Evolutionary conservation across 305 asterid species (phyloP), one percentile per base, ranked within the genome.

Genomic region (Salvia sclarea): DNA sequence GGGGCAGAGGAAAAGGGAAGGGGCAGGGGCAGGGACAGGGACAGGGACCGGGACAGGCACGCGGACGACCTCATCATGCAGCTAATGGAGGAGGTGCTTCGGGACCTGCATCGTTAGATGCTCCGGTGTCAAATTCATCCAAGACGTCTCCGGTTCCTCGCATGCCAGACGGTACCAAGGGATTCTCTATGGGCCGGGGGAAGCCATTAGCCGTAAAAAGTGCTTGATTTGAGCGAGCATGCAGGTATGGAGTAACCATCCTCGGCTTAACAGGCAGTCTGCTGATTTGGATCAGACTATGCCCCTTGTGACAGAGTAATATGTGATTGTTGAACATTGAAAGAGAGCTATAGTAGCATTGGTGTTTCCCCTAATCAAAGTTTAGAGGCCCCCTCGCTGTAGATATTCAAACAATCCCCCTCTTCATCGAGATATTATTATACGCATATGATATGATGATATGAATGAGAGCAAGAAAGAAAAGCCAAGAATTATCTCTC

Each of bases 81-180:
- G 38, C 57, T 54, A 78, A 78, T 12, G 81, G 79, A 10, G 85
- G 83, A 25, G 56, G 45, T 53, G 52, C 40, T 14, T 66, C 54
- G 66, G 89, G 79, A 28, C 54, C 81, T 38, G 66, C 81, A 68
- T 75, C 83, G 18, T 71, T 44, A 8, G 82, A 79, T 57, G 58
- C 44, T 66, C 71, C 79, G 18, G 72, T 58, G 12, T 71, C 66
- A 21, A 64, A 24, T 28, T 28, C 41, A 50, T 72, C 73, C 25
- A 83, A 81, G 78, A 76, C 83, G 68, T 66, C 91, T 73, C 74
- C 83, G 3, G 94, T 82, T 68, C 98, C 98, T 58, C 95, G 96
- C 54, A 91, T 88, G 98, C 97, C 97, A 1, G 98, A 93, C 71
- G 97, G 97, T 28, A 90, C 96, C n/a, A 82, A 76, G 81, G 98